Evolutionary conservation across 768 basidiomycete genomes (phyloP).

Genomic region (Gloeopeniophorella convolvens): DNA sequence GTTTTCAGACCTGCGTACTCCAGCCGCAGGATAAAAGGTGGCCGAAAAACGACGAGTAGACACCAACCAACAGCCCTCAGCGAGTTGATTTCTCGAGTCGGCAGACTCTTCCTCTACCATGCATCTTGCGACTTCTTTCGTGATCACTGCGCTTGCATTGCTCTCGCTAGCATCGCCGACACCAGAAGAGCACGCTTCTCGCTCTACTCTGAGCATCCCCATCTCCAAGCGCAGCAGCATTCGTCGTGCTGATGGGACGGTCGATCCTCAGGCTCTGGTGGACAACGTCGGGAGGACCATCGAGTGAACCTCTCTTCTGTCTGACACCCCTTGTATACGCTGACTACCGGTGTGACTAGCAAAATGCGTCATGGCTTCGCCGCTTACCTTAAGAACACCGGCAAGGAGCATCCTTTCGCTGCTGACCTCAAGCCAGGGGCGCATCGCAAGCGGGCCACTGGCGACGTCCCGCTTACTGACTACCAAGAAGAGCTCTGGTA

Average conservation of each 20-base stretch:
- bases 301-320: not conserved
- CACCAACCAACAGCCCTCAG: too few species aligned
- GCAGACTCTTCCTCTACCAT: not conserved
- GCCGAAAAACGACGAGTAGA: too few species aligned
- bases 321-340: too few species aligned
- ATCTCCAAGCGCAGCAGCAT: not conserved
- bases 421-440: not conserved
- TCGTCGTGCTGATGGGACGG: not conserved
- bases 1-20: too few species aligned
- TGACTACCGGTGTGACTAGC: not conserved
- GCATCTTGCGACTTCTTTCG: not conserved
- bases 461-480: conserved; percentile 1
- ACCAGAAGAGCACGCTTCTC: not conserved
- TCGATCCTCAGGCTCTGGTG: not conserved
- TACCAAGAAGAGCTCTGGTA: conserved; percentile 4
- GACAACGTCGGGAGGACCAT: not conserved
- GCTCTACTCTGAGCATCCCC: not conserved
- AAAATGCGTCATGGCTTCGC: not conserved
- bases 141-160: not conserved
- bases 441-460: not conserved
- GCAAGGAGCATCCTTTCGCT: not conserved
- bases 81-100: not conserved
- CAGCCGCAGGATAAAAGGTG: too few species aligned
- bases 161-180: not conserved
- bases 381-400: conserved; percentile 5